Evolutionary conservation across 75 land plant species (phyloP).

Genomic region (Pinus tabuliformis): DNA sequence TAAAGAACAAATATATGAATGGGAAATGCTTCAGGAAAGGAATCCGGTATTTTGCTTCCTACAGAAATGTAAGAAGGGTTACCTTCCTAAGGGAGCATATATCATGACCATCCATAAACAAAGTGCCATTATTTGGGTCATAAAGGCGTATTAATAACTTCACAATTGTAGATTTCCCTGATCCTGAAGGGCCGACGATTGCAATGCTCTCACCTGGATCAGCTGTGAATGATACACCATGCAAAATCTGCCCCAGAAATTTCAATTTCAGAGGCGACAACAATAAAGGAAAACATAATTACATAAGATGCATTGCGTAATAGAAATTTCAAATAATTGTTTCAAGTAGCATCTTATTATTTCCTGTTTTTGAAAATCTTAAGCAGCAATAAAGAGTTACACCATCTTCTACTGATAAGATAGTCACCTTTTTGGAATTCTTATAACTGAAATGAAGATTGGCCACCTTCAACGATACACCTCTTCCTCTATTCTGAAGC

Average conservation of each 20-base stretch:
- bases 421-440: slow-evolving; percentile 22
- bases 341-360: neutral
- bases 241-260: slow-evolving; percentile 18
- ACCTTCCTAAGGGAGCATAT: slow-evolving; percentile 31
- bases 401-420: too few relatives aligned
- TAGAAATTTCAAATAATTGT: neutral
- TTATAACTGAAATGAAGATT: slow-evolving; percentile 33
- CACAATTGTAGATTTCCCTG: slow-evolving; percentile 48
- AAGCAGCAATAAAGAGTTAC: too few relatives aligned
- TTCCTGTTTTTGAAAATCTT: neutral
- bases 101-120: slow-evolving; percentile 35
- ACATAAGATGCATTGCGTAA: neutral
- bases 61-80: neutral
- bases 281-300: neutral
- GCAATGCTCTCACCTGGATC: slow-evolving; percentile 44
- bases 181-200: slow-evolving; percentile 41
- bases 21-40: too few relatives aligned
- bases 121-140: slow-evolving; percentile 30
- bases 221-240: slow-evolving; percentile 31
- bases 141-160: slow-evolving; percentile 42
- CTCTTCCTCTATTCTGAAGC: slow-evolving; percentile 13
- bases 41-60: too few relatives aligned
- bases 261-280: neutral
- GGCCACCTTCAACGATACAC: slow-evolving; percentile 23
- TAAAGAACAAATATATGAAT: too few relatives aligned